Evolutionary conservation across 1,139 yeast species (phyloP), one percentile per base, ranked within the genome.

Genomic region (Nadsonia starkeyi-henricii): DNA sequence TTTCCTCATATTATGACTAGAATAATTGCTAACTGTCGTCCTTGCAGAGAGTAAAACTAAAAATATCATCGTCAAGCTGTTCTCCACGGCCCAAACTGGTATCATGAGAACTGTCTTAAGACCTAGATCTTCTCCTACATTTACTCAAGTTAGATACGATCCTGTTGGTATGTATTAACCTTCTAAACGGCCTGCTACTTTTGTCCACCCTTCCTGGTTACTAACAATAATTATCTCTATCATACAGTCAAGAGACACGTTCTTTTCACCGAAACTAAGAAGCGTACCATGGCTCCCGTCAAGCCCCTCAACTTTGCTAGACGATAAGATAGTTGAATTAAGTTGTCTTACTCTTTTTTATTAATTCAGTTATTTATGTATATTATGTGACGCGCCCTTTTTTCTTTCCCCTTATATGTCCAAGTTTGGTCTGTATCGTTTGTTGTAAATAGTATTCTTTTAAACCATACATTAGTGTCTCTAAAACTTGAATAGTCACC

Each of bases 11-110:
- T 33, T 12, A 9, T 33, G 4, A 15, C 4, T 33, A 33, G 4
- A 33, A 5, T 9, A 33, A 9, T n/a, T 33, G 39, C 39, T 33
- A 33, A 33, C 17, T 9, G 28, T 5, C 9, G 28, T 33, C 17
- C 17, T 15, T 33, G 57, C 56, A 53, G 69, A 73, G 57, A 70
- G 72, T 45, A 73, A 74, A 62, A 67, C 75, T 36, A 73, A 74
- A 59, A 72, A 72, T 52, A 75, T 83, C 8, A 73, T 81, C 46
- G 75, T 81, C 48, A 79, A 79, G 58, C 71, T 86, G 55, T 69
- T 85, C 2, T 85, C 95, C 1, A 74, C 91, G 1, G 96, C 96
- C 28, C 77, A 81, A 57, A 88, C 96, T 1, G 96, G 96, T 2
- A 84, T 74, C 64, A 78, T 79, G 63, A 78, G 93, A 62, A 82